phyloP scores from a whole-genome alignment of 2,329 filamentous ascomycete species.

The Microcyclospora pomicola region DNA sequence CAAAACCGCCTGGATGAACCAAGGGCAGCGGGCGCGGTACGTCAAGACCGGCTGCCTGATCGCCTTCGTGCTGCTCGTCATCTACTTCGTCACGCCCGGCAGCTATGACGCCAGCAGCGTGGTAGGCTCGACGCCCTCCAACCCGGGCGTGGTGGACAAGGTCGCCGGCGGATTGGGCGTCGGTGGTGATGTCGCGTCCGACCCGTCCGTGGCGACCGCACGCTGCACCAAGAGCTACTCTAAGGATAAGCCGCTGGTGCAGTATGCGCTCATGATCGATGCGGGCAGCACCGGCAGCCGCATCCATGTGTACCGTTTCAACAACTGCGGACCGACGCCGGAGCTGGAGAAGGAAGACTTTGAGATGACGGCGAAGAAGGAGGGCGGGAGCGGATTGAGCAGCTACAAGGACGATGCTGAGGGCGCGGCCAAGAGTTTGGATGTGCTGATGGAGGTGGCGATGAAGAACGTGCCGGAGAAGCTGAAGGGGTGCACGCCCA shows the following conservation, averaged over 20 bases:
- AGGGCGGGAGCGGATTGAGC: slow-evolving; percentile 67
- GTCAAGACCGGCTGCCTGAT: slow-evolving; percentile 49
- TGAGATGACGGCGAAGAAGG: slow-evolving; percentile 77
- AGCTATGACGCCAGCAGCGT: not conserved
- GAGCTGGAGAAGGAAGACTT: slow-evolving; percentile 89
- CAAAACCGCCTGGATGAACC: slow-evolving; percentile 42
- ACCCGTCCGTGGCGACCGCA: slow-evolving; percentile 51
- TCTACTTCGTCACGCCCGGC: slow-evolving; percentile 40
- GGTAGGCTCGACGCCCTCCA: slow-evolving; percentile 2
- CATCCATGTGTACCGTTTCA: slow-evolving; percentile 98
- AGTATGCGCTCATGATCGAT: slow-evolving; percentile 98
- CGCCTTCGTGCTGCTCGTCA: slow-evolving; percentile 42
- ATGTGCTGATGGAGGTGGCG: slow-evolving; percentile 74
- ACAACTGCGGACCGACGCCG: slow-evolving; percentile 92
- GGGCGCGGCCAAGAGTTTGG: slow-evolving; percentile 77
- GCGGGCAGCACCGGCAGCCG: slow-evolving; percentile 94
- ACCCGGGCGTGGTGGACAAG: slow-evolving; percentile 2
- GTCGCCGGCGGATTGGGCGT: not conserved
- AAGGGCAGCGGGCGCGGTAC: slow-evolving; percentile 46
- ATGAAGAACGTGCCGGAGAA: slow-evolving; percentile 73
- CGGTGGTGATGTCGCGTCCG: slow-evolving; percentile 30
- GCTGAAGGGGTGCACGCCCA: slow-evolving; percentile 78
- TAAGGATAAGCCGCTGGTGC: slow-evolving; percentile 81
- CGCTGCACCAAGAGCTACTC: slow-evolving; percentile 75
- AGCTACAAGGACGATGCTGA: slow-evolving; percentile 77